phyloP scores from a whole-genome alignment of 306 rosid species.

The Echinosophora koreensis region DNA sequence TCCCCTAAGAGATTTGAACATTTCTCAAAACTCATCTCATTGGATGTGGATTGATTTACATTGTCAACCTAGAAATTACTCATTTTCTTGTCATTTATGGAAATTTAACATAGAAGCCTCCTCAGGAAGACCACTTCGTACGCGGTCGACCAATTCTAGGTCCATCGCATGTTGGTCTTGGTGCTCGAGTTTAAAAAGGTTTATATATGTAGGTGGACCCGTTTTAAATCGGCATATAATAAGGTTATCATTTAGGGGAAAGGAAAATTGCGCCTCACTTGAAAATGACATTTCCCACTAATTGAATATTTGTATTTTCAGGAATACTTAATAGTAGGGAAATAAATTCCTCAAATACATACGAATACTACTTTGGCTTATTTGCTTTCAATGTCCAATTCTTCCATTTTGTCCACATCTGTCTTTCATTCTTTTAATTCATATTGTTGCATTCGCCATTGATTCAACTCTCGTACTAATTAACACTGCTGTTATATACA shows the following conservation, averaged over 20 bases:
- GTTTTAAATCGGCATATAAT: not conserved
- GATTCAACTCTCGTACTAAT: no score
- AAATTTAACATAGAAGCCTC: conserved; percentile 16
- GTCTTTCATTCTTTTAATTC: no score
- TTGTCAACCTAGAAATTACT: not conserved
- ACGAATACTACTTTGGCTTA: no score
- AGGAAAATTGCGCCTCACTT: not conserved
- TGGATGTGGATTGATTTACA: not conserved
- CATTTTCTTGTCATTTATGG: not conserved
- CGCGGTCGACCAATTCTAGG: not conserved
- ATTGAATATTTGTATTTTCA: no score
- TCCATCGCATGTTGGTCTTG: not conserved
- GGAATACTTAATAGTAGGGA: no score
- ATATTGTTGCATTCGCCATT: no score
- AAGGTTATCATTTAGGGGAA: not conserved
- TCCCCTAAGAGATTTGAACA: no score
- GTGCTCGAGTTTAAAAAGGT: not conserved
- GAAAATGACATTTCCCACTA: not conserved
- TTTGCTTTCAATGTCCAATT: no score
- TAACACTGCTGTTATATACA: no score
- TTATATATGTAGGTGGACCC: not conserved
- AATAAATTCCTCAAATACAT: no score
- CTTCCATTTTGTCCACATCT: no score
- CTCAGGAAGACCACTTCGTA: not conserved
- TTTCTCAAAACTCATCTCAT: no score